Base-by-base conservation (phyloP, 1,284 basidiomycete species). In the Mycena citricolor region DNA sequence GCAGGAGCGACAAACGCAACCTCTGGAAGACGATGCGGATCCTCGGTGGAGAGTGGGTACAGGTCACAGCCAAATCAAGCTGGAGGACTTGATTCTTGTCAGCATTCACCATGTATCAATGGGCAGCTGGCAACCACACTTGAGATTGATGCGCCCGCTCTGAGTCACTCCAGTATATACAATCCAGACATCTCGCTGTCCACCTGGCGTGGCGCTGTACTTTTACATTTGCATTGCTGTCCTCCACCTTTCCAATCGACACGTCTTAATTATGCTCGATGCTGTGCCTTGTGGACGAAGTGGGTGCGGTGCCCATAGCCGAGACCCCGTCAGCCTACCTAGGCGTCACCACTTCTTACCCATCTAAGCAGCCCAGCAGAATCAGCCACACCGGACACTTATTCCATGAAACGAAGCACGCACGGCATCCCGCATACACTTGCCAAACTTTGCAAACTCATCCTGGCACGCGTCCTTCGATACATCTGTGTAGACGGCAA, bases 101-200 rank as follows among this genome's bases (percentile, higher is more conserved):
- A 83, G 82, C 52, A 74, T 89, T 38, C 84, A 88, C 62, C 85
- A 88, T 49, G 84, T 88, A 38, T 85, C 83, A 8, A 79, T 83
- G 65, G 86, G 85, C 12, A 81, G 77, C 47, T 88, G 85, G 85
- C 85, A 88, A 53, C 83, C 83, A 26, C 83, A 87, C 44, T 63
- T 88, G 35, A 74, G 83, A 54, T 67, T 88, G 28, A 63, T 65
- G 30, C 61, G 59, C n/a, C 57, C 62, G 14, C 49, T 59, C 16
- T 52, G 22, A 52, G 22, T 2, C 28, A 21, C n/a, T 40, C 35
- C 46, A 10, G 46, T 28, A 41, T 31, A 33, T 22, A 25, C 37
- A 17, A 39, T 42, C 47, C 25, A 44, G 26, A 37, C 32, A 19
- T 30, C 38, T 32, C n/a, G n/a, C n/a, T n/a, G n/a, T n/a, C n/a